Evolutionary conservation across 1,284 basidiomycete species (phyloP).

Genomic region (Blastosporella zonata): DNA sequence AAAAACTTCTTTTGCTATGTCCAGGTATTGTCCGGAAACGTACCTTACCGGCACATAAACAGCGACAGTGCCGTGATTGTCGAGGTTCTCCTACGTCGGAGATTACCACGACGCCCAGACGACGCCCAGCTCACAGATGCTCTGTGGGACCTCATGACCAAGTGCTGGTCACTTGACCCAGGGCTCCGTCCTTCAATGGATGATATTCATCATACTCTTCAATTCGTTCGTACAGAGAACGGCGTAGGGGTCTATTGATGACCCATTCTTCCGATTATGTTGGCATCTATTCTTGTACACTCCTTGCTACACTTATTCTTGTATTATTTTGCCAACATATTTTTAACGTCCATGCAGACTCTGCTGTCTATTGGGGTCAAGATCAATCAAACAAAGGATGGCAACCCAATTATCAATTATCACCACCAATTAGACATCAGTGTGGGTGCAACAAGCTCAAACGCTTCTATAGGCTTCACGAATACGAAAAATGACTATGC

Average conservation of each 20-base stretch:
- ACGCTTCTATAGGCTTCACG: no score
- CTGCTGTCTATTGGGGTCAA: no score
- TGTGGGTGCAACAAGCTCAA: no score
- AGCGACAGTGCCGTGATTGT: slow-evolving; percentile 14
- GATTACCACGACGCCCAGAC: slow-evolving; percentile 8
- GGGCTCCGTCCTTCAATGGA: slow-evolving; percentile 9
- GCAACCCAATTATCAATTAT: no score
- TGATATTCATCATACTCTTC: slow-evolving; percentile 1
- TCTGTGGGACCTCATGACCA: slow-evolving; percentile 11
- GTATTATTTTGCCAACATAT: no score
- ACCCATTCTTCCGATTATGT: neutral
- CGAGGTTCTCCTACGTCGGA: slow-evolving; percentile 10
- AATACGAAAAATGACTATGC: no score
- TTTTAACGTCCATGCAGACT: no score
- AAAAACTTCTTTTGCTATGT: neutral
- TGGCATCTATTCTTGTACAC: no score
- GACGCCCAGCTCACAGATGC: slow-evolving; percentile 5
- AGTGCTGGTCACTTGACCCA: slow-evolving; percentile 11
- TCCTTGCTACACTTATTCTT: no score
- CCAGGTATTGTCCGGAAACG: slow-evolving; percentile 12
- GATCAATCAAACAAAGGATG: no score
- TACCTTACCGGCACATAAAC: slow-evolving; percentile 7
- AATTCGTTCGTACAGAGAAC: neutral
- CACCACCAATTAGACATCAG: no score
- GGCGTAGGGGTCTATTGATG: neutral